These are phyloP conservation scores for Amyloporia xantha DNA, from an alignment of 768 basidiomycete genomes.

Conservation along the genomic window DNA sequence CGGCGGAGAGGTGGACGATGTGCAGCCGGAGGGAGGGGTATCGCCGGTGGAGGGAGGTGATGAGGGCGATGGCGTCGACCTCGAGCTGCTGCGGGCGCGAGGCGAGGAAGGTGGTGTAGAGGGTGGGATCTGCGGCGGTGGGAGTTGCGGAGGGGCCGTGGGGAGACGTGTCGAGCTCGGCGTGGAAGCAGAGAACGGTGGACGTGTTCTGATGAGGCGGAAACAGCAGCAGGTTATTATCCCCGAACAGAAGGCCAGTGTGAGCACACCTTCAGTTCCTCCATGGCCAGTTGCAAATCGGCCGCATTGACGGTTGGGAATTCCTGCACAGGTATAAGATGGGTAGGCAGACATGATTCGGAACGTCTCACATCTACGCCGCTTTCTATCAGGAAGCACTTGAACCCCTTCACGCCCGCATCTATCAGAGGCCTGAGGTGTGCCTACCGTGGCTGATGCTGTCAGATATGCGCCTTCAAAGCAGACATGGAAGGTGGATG, in stretches of 20 bases:
- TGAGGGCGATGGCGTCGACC: slow-evolving; percentile 71
- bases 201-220: slow-evolving; percentile 60
- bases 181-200: slow-evolving; percentile 85
- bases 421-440: slow-evolving; percentile 71
- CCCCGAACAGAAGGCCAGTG: too few species aligned
- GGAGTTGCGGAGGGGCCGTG: slow-evolving; percentile 8
- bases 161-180: slow-evolving; percentile 61
- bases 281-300: slow-evolving; percentile 68
- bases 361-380: slow-evolving; percentile 88
- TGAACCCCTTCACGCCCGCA: slow-evolving; percentile 90
- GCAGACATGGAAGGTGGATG: not conserved
- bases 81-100: slow-evolving; percentile 84
- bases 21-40: slow-evolving; percentile 76
- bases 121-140: slow-evolving; percentile 39
- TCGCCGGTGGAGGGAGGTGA: slow-evolving; percentile 54
- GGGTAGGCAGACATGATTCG: too few species aligned
- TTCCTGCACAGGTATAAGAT: too few species aligned
- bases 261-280: slow-evolving; percentile 73
- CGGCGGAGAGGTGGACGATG: slow-evolving; percentile 92
- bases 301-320: slow-evolving; percentile 79
- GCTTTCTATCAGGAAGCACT: slow-evolving; percentile 76
- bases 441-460: slow-evolving; percentile 31
- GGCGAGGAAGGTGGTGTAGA: slow-evolving; percentile 76
- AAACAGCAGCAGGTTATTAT: too few species aligned
- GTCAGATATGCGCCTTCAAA: not conserved